Base-by-base conservation (phyloP, 129 eudicot species). In the Heracleum sosnowskyi region DNA sequence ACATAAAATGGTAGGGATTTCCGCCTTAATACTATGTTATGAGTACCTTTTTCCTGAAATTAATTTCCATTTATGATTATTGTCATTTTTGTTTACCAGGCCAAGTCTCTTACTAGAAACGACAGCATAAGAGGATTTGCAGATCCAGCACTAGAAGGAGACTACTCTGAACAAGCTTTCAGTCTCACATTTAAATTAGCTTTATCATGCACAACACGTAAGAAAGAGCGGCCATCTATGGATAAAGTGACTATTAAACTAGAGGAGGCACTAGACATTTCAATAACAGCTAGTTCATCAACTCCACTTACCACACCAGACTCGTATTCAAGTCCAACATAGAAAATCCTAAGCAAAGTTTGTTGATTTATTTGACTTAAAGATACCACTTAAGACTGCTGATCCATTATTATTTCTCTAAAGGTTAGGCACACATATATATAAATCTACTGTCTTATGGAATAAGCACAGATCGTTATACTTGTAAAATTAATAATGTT, bases 181-280 rank as follows among this genome's bases (percentile, higher is more conserved):
- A 10, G 33, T 49, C 60, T 42, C 39, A 74, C 77, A 29, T 74
- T 74, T 6, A 44, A 44, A 29, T 34, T 74, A 66, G 91, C 91
- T 70, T 24, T 90, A 13, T 86, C 86, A 24, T 90, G 96, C 86
- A 90, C 87, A 7, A 81, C 85, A 51, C 82, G 45, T 74, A 84
- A 84, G 81, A 83, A 79, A 80, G 75, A 84, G 60, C 42, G 90
- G 45, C 95, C 95, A 20, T 82, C 91, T n/a, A 90, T 86, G 88
- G 84, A 74, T 66, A 82, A 84, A 68, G 88, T 86, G 26, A 87
- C 74, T 20, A 81, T 70, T 55, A 81, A 45, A 74, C 81, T 90
- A 57, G 91, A 84, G 74, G 78, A 86, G 80, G 88, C 90, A 60
- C 83, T 88, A 72, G 82, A 86, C 36, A 81, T 69, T 5, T 85